Evolutionary conservation across 257 asterid genomes (phyloP), one percentile per base, ranked within the genome.

Genomic region (Plectranthus barbatus): DNA sequence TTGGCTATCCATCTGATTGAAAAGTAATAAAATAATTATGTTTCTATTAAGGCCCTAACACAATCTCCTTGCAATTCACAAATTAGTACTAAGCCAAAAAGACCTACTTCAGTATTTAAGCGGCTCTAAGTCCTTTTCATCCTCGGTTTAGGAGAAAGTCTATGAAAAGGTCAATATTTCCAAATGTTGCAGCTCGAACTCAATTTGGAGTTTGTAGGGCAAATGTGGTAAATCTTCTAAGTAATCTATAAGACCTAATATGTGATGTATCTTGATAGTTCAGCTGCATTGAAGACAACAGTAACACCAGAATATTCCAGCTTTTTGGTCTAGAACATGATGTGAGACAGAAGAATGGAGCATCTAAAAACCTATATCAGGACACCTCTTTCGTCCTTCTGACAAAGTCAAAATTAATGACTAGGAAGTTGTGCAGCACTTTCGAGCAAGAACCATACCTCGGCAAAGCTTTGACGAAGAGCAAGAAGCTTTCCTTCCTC

Each of bases 401-500:
- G 62, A 53, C 55, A 40, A 21, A 65, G 1, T n/a, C n/a, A n/a
- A 34, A 31, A 55, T 7, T 9, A 66, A 36, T 0, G 26, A 19
- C n/a, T 10, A 20, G 10, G 11, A 53, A 64, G 36, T 39, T 31
- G 23, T 1, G 15, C 18, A 20, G 36, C 53, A 21, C 47, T 41
- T 59, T 52, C n/a, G 12, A 63, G 66, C 39, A 10, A 70, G 44
- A 60, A 29, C 14, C 62, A 54, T 83, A 87, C 98, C 95, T 88
- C 87, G 31, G 81, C 72, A 80, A 91, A 91, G 74, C 83, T 61
- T 80, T 90, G 99, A 37, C 85, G 97, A 79, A 93, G 96, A 64
- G 94, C 99, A 55, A 87, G 74, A 69, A 87, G 86, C 75, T 90
- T 93, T 61, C 99, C 99, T 77, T 93, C 96, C 80, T 93, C 99